phyloP scores from a whole-genome alignment of 208 protist genomes.

The Acanthamoeba pearcei region DNA sequence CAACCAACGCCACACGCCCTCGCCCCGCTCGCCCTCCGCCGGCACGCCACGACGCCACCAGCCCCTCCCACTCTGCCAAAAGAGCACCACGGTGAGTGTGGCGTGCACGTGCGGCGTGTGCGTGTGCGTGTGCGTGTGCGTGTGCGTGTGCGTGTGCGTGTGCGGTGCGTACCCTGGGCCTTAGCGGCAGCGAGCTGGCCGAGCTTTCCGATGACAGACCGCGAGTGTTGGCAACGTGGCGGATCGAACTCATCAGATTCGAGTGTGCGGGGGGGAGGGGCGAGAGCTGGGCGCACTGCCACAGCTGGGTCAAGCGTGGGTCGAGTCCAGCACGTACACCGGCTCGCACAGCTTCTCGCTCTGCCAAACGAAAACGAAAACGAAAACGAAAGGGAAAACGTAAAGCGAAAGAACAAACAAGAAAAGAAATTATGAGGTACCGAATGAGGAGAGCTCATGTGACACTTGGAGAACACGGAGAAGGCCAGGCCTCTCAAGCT shows the following conservation, averaged over 20 bases:
- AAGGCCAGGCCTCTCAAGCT: not conserved
- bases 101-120: not conserved
- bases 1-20: not conserved
- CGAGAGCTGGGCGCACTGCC: slow-evolving; percentile 55
- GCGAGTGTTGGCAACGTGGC: too few species aligned
- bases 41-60: slow-evolving; percentile 9
- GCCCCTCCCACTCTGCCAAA: slow-evolving; percentile 14
- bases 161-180: not conserved
- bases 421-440: not conserved
- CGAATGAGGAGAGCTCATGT: not conserved
- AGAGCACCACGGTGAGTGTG: too few species aligned
- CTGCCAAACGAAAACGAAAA: not conserved
- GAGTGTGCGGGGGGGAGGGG: too few species aligned
- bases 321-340: slow-evolving; percentile 3
- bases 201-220: slow-evolving; percentile 24
- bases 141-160: not conserved
- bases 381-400: not conserved
- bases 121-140: not conserved
- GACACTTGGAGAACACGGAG: slow-evolving; percentile 24
- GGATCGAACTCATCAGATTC: too few species aligned
- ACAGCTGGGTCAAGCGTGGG: slow-evolving; percentile 40
- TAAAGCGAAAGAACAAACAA: too few species aligned
- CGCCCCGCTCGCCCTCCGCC: not conserved
- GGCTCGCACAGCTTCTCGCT: slow-evolving; percentile 38
- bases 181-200: not conserved